Base-by-base conservation (phyloP, 2,329 filamentous ascomycete species). In the Penicillium expansum region DNA sequence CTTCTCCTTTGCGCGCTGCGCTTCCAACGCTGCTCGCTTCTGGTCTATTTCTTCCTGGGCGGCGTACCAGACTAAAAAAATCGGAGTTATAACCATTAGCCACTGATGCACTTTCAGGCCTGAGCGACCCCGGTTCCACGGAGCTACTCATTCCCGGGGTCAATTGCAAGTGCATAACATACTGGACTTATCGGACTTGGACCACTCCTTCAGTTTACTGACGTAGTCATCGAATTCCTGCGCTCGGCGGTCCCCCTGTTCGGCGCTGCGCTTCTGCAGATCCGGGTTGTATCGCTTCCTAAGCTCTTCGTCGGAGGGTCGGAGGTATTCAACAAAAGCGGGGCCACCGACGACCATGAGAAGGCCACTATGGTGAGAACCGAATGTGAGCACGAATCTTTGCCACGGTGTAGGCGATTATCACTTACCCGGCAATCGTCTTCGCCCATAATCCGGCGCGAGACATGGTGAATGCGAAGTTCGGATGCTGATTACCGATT, bases 161-260 rank as follows among this genome's bases (percentile, higher is more conserved):
- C n/a, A 27, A 29, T n/a, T 7, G n/a, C 8, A 16, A 20, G 11
- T 16, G 18, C n/a, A 4, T 14, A 29, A 70, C 72, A 59, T 81
- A 96, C 92, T 96, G 42, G 90, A 90, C 78, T 93, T 96, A 71
- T 96, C 88, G 14, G 89, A 94, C 78, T 92, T 95, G 27, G 91
- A 90, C 73, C 92, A 91, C 67, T 93, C 85, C 81, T 96, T 97
- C 71, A 99, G 76, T 67, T 87, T 86, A 48, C 71, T 83, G 29
- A 97, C 89, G 69, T 96, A 97, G 55, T 92, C 84, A 70, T 97
- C 90, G 67, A 96, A 96, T 57, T 97, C 92, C 74, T 92, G 83
- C 70, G 94, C 86, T 58, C 84, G 84, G 72, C 89, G 85, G 56
- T 88, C 82, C 18, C 91, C 84, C 57, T 87, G 84, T 74, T 92